Base-by-base conservation (phyloP, 2,329 filamentous ascomycete genomes). In the Hypoxylon sp. region DNA sequence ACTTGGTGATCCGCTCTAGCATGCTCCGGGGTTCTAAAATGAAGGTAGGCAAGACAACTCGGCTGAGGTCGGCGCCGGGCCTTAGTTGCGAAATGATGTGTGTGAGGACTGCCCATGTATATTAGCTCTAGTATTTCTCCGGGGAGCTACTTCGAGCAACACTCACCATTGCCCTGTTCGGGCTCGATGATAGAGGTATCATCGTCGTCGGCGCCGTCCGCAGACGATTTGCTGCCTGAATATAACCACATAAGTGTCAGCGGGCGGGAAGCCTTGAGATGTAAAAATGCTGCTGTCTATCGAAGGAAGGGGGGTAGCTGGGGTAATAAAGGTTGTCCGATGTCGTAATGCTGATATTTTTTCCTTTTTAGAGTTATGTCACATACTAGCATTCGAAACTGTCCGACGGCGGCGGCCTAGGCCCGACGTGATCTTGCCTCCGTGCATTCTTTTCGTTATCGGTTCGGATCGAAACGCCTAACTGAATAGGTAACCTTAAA, bases 1-100 rank as follows among this genome's bases (percentile, higher is more conserved):
- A 97, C 94, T 99, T 99, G 75, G 96, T 99, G 78, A 99, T 99
- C 74, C 96, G 89, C 82, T 99, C 96, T 74, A 99, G 84, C 96
- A 99, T 99, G 74, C 94, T 97, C 76, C 94, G 90, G 23, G 96
- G 96, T 80, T 99, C 96, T 73, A 99, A 88, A 75, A 99, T 99
- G 79, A 99, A 99, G 50, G 96, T 99, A 41, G 96, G 96, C 61
- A 99, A 85, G 34, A 96, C 95, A 68, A 99, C 94, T 73, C 95
- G 89, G 80, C 94, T 97, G 73, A 99, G 84, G 79, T 99, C 96
- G 74, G 96, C 96, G 70, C 96, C 96, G 11, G 96, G 96, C 68
- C 96, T 91, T 68, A 99, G 86, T 82, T 99, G 96, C 55, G 94
- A 97, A 77, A 99, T 98, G 81, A 99, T 97, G 81, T 98, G 95